Evolutionary conservation across 164 flowering plant species (phyloP), one percentile per base, ranked within the genome.

Genomic region (Liquidambar formosana): DNA sequence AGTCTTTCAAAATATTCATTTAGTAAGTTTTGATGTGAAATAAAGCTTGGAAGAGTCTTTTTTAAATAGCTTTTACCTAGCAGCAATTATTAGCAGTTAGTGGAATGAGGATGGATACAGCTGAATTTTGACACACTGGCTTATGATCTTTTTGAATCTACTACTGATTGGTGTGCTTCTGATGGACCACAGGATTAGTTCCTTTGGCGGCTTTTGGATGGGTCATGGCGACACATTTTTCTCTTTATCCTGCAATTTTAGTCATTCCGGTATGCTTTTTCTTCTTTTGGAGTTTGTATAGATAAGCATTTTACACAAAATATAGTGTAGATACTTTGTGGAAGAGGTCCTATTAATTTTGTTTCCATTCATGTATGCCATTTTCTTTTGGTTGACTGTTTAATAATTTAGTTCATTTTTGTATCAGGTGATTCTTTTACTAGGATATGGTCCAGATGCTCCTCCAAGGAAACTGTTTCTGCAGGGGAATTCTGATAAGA

Each of bases 191-290:
- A 96, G 99, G 97, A 57, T 38, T 75, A 68, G 85, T 79, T 71
- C 89, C 98, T 25, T 73, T 96, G 86, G 96, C 99, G 52, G 97
- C 98, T 64, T 90, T 96, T 86, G 99, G 92, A 69, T 96, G 96
- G 94, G 93, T 89, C 66, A 54, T 87, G 73, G 91, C 97, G 41
- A 80, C 95, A 15, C 99, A 96, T 84, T 74, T 96, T 61, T 93
- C 98, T 68, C 88, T 96, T 58, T 96, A 91, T 81, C 98, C 98
- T 46, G 82, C 79, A 43, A 72, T 88, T 71, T 77, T 93, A n/a
- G 68, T 90, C 14, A 81, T 96, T 68, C 99, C 97, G 58, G 98
- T 96, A 88, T 61, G 80, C 43, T 11, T 69, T 67, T 46, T 61
- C 28, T 70, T 63, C 54, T 69, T 54, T 2, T 64, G 52, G 57